Evolutionary conservation across 768 basidiomycete species (phyloP).

Genomic region (Lactarius psammicola): DNA sequence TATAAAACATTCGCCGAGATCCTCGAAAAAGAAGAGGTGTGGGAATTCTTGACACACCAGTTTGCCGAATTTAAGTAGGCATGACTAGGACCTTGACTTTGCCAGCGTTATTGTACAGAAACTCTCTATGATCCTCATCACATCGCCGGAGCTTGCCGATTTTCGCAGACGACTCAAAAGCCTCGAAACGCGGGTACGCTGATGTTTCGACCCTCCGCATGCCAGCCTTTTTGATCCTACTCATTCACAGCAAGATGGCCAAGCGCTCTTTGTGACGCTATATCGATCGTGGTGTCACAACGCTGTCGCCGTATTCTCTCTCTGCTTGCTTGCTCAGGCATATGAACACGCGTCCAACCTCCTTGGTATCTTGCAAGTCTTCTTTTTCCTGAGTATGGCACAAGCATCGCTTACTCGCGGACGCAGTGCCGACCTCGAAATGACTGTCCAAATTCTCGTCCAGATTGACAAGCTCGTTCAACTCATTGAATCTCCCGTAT

Average conservation of each 20-base stretch:
- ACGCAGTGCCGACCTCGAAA: conserved; percentile 88
- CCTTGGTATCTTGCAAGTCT: conserved; percentile 85
- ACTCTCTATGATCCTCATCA: conserved; percentile 93
- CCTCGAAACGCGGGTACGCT: conserved; percentile 81
- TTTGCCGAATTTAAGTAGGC: conserved; percentile 3
- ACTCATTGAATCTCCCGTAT: conserved; percentile 96
- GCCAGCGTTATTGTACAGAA: conserved; percentile 98
- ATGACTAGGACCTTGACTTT: conserved; percentile 85
- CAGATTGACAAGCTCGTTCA: conserved; percentile 98
- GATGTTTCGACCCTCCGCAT: not conserved
- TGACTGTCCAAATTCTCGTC: conserved; percentile 90
- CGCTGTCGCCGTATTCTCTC: conserved; percentile 92
- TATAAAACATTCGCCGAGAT: conserved; percentile 97
- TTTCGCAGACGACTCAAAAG: conserved; percentile 92
- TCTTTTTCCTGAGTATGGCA: conserved; percentile 12
- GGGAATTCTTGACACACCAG: not conserved
- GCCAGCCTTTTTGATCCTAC: not conserved
- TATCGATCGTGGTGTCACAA: conserved; percentile 99
- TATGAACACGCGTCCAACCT: conserved; percentile 99
- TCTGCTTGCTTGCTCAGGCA: conserved; percentile 95
- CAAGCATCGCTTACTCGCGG: not conserved
- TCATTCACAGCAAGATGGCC: conserved; percentile 80
- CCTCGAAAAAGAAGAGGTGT: conserved; percentile 93
- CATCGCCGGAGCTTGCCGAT: conserved; percentile 92
- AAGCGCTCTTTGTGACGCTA: conserved; percentile 88